These are phyloP conservation scores for Quercus rubra DNA, from an alignment of 306 rosid genomes.

Conservation along the genomic window DNA sequence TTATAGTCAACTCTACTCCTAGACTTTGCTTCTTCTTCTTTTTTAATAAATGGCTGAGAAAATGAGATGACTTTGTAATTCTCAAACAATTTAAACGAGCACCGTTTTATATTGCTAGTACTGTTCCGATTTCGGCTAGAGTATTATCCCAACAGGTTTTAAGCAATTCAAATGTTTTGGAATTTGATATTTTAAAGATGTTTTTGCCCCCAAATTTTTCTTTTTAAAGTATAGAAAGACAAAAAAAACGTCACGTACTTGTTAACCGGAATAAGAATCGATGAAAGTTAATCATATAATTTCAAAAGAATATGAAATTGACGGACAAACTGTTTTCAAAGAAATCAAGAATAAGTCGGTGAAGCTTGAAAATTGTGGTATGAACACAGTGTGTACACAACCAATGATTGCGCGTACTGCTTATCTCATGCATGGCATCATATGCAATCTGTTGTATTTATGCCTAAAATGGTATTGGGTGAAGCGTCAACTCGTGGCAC, in stretches of 20 bases:
- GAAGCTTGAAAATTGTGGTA: not conserved
- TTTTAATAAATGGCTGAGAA: no score
- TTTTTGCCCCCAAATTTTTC: not conserved
- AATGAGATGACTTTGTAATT: not conserved
- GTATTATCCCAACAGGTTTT: not conserved
- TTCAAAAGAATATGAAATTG: not conserved
- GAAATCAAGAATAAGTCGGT: not conserved
- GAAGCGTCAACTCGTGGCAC: no score
- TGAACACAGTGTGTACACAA: no score
- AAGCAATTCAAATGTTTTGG: not conserved
- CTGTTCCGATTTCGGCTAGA: not conserved
- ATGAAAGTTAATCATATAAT: not conserved
- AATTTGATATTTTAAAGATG: not conserved
- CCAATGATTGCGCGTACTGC: not conserved
- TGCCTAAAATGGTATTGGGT: no score
- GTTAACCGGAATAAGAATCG: not conserved
- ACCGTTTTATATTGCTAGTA: not conserved
- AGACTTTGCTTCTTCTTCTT: no score
- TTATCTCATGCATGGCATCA: not conserved
- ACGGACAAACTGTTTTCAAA: not conserved
- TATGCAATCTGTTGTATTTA: not conserved
- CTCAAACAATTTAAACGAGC: not conserved
- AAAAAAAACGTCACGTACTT: not conserved
- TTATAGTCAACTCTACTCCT: not conserved
- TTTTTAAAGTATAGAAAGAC: not conserved